Percentiles rank a stretch among this genome's conserved stretches.
Conservation (phyloP, 306 rosid genomes). For the Vigna trinervia region DNA sequence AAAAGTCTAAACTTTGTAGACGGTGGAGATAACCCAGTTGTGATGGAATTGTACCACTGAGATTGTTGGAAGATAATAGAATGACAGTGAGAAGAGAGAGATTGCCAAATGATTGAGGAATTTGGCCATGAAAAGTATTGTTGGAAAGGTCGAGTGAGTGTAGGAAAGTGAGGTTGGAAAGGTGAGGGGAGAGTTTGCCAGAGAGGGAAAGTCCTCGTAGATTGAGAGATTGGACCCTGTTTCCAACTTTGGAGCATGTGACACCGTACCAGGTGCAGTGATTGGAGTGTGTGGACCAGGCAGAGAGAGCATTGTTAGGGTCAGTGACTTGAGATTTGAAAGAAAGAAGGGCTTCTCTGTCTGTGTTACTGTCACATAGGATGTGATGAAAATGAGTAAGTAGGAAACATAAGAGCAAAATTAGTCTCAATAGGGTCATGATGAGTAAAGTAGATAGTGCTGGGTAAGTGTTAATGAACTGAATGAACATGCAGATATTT, state of each 20-base stretch:
- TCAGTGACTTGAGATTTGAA: constrained; percentile 47
- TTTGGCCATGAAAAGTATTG: constrained; percentile 45
- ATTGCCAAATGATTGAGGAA: constrained; percentile 23
- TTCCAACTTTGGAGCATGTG: constrained; percentile 44
- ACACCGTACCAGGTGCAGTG: constrained; percentile 53
- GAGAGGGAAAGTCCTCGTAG: constrained; percentile 38
- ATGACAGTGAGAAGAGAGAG: constrained; percentile 39
- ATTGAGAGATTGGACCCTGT: constrained; percentile 45
- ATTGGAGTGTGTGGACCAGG: constrained; percentile 33
- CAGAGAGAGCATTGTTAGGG: constrained; percentile 34
- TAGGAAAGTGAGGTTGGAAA: constrained; percentile 46
- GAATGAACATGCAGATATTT: constrained; percentile 8
- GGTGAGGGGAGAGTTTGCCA: constrained; percentile 43
- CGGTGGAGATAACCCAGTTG: constrained; percentile 36
- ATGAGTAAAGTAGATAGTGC: neutral
- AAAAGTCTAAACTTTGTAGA: constrained; percentile 43
- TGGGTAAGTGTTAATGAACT: too few species aligned
- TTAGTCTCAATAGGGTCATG: neutral
- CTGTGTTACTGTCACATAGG: constrained; percentile 12
- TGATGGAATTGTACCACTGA: constrained; percentile 44
- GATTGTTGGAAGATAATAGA: constrained; percentile 37
- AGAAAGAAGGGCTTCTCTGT: constrained; percentile 45
- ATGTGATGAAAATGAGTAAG: constrained; percentile 22
- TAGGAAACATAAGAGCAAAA: constrained; percentile 25
- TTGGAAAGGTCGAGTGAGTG: constrained; percentile 44